Evolutionary conservation across 805 yeast genomes (phyloP).

Genomic region (Vanderwaltozyma verrucispora): DNA sequence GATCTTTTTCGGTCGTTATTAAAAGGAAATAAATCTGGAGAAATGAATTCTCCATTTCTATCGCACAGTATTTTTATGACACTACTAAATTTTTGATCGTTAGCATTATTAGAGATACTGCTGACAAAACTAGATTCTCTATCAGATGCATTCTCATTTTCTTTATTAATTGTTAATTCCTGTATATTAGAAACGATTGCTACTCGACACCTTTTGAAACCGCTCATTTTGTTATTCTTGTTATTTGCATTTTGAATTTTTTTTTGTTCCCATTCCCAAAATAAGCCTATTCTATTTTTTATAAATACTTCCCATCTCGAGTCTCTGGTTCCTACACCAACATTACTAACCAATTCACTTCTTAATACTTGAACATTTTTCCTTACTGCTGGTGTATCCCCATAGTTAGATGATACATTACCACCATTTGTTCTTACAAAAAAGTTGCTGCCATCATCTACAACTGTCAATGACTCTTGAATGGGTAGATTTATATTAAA

Average conservation of each 20-base stretch:
- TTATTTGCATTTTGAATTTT: background rate
- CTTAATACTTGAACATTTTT: constrained; percentile 21
- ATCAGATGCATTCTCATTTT: background rate
- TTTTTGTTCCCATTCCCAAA: constrained; percentile 21
- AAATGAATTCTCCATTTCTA: background rate
- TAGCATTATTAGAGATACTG: no score
- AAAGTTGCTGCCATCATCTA: constrained; percentile 15
- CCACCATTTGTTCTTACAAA: constrained; percentile 9
- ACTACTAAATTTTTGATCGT: background rate
- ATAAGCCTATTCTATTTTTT: constrained; percentile 18
- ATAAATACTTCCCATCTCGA: constrained; percentile 24
- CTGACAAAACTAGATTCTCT: background rate
- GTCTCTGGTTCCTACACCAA: constrained; percentile 23
- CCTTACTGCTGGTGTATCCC: background rate
- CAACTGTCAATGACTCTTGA: constrained; percentile 12
- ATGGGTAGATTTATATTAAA: constrained; percentile 1
- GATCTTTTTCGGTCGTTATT: background rate
- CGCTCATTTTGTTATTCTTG: background rate
- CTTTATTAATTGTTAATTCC: background rate
- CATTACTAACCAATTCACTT: constrained; percentile 23
- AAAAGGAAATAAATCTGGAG: background rate
- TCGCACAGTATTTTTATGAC: background rate
- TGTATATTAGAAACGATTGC: constrained; percentile 5
- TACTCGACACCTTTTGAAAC: constrained; percentile 4
- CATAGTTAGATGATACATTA: background rate